Conservation (phyloP, 139 green algal species). For the Diplosphaera chodatii region DNA sequence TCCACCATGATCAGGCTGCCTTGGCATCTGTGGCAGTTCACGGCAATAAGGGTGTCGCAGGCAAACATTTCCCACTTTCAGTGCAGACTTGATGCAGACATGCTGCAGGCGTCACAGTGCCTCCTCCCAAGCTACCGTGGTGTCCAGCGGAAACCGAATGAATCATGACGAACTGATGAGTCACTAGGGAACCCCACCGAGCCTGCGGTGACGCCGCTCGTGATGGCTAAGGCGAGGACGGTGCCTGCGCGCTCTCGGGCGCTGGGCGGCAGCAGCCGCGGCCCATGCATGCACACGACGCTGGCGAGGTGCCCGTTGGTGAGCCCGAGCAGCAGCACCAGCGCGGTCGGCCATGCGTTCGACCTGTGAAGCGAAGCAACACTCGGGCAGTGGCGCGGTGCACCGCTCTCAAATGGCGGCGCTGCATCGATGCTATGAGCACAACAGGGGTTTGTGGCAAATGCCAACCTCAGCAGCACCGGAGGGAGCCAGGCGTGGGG, state of each 20-base stretch:
- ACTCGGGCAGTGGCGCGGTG: background rate
- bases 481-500: constrained; percentile 19
- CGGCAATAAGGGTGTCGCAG: too few relatives aligned
- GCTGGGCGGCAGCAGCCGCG: constrained; percentile 14
- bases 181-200: background rate
- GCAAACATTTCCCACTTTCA: too few relatives aligned
- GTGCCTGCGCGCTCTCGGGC: background rate
- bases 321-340: constrained; percentile 24
- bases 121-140: too few relatives aligned
- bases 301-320: constrained; percentile 29
- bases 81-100: too few relatives aligned
- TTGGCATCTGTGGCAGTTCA: too few relatives aligned
- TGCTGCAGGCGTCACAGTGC: too few relatives aligned
- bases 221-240: constrained; percentile 3
- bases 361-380: background rate
- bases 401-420: background rate
- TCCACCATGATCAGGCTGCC: too few relatives aligned
- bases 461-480: constrained; percentile 15
- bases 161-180: too few relatives aligned
- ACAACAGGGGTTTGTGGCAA: too few relatives aligned
- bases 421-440: background rate
- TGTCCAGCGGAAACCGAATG: too few relatives aligned
- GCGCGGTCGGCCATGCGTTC: constrained; percentile 10
- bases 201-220: background rate
- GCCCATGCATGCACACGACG: constrained; percentile 29